Evolutionary conservation across 495 filamentous ascomycete species (phyloP).

Genomic region (Neurospora sp.): DNA sequence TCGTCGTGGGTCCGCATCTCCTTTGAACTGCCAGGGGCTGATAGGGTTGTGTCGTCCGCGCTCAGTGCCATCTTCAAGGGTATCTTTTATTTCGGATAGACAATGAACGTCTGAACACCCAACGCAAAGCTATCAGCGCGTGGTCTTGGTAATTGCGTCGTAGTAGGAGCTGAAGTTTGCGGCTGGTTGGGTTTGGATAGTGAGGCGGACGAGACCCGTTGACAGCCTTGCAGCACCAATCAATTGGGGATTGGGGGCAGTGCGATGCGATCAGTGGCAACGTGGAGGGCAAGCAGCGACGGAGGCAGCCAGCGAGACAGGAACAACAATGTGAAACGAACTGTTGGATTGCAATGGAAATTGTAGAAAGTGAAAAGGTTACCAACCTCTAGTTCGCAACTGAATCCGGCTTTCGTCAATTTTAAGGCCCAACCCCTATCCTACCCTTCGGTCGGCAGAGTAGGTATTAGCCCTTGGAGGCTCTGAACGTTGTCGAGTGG

Average conservation of each 20-base stretch:
- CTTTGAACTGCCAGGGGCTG: conserved; percentile 32
- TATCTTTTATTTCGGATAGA: neutral
- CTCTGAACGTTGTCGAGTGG: neutral
- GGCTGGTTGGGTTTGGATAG: neutral
- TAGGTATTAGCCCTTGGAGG: neutral
- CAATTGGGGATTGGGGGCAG: neutral
- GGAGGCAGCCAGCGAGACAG: neutral
- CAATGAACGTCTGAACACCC: neutral
- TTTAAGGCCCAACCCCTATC: neutral
- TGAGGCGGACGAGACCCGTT: neutral
- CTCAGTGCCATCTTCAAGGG: conserved; percentile 27
- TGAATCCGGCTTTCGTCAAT: neutral
- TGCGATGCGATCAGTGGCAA: neutral
- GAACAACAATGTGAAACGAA: neutral
- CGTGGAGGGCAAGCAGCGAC: neutral
- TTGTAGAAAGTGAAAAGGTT: neutral
- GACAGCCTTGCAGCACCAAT: neutral
- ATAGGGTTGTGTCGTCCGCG: conserved; percentile 23
- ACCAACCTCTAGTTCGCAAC: neutral
- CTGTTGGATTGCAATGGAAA: neutral
- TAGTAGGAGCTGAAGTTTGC: neutral
- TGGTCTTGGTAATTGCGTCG: neutral
- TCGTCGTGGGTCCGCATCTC: conserved; percentile 33
- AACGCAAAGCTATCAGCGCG: neutral
- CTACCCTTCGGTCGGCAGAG: neutral